Base-by-base conservation (phyloP, 129 eudicot genomes). In the Gnaphalium uliginosum region DNA sequence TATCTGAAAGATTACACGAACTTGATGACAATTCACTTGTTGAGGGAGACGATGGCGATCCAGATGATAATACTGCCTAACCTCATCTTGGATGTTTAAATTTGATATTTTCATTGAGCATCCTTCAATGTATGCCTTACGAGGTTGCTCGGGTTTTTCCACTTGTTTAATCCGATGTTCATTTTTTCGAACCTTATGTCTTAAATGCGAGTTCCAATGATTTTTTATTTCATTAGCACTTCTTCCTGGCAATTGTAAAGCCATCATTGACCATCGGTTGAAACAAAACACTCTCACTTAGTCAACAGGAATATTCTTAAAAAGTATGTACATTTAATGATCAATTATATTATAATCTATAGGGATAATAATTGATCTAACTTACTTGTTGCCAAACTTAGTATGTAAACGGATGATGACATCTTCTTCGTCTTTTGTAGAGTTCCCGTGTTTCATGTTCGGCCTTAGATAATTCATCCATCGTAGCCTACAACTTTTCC, bases 401-500 rank as follows among this genome's bases (percentile, higher is more conserved):
- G 63, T 68, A 69, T 75, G 85, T 51, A 81, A 39, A 33, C 23
- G 1, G 43, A 69, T 32, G 35, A 81, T 76, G 6, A 71, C 39
- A 69, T 81, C 74, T 74, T 81, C 85, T 70, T 81, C 85, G 62
- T 76, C 77, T 68, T 76, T 81, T 1, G 77, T 69, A 41, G 60
- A 81, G 39, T 62, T 81, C n/a, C 81, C 85, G 22, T 41, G 85
- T 69, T 76, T 81, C 33, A 81, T 25, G 9, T 81, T 25, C 21
- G 81, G 85, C 18, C 67, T 58, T 19, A 81, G 58, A 53, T 81
- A 81, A 69, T 81, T 81, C 72, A 69, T 74, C 85, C 81, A 81
- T 24, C 85, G 68, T 10, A 86, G 65, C 79, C 90, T 86, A 37
- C 90, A 86, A 66, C 90, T 86, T 73, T 83, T 86, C 56, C 85